Evolutionary conservation across 352 stramenopile species (phyloP).

Genomic region (Paralagenidium karlingii): DNA sequence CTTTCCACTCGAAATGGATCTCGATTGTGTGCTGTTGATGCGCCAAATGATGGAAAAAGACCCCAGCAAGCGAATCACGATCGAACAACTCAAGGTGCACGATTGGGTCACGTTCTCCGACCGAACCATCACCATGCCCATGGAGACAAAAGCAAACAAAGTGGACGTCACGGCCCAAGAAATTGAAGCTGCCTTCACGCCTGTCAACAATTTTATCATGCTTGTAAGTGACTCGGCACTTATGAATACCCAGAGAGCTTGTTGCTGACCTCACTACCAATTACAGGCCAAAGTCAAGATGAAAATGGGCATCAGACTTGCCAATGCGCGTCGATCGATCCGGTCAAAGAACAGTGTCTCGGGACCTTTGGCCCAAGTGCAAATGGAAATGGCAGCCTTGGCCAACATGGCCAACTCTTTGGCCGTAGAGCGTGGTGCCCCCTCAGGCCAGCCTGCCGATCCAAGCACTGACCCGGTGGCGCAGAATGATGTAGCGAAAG

Average conservation of each 20-base stretch:
- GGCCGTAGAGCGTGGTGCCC: too few species aligned
- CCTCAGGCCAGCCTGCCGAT: too few species aligned
- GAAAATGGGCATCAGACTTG: conserved; percentile 43
- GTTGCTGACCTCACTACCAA: too few species aligned
- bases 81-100: conserved; percentile 36
- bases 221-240: conserved; percentile 18
- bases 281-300: too few species aligned
- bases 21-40: conserved; percentile 29
- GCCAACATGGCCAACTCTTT: too few species aligned
- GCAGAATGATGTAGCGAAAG: too few species aligned
- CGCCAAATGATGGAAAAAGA: conserved; percentile 43
- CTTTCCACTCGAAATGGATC: conserved; percentile 18
- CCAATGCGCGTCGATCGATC: conserved; percentile 12
- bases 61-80: conserved; percentile 27
- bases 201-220: conserved; percentile 72
- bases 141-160: neutral
- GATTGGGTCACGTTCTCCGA: conserved; percentile 20
- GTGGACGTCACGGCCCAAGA: conserved; percentile 45
- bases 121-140: neutral
- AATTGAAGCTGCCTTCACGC: conserved; percentile 64
- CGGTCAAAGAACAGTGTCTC: too few species aligned
- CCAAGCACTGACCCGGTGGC: too few species aligned
- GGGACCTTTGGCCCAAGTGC: too few species aligned
- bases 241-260: too few species aligned
- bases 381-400: too few species aligned